Evolutionary conservation across 306 rosid species (phyloP).

Genomic region (Rubus idaeus): DNA sequence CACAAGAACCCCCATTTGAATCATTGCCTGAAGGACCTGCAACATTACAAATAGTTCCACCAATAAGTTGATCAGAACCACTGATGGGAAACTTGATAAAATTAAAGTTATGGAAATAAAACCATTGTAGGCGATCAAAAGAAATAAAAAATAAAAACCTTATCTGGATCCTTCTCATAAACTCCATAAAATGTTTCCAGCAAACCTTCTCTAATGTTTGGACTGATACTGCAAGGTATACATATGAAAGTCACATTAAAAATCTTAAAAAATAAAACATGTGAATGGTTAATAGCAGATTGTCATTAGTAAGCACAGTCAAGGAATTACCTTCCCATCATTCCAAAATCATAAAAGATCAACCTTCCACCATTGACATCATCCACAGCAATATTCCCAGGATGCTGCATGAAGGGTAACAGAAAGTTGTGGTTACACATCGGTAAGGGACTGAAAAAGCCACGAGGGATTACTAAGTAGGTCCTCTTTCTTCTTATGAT

Average conservation of each 20-base stretch:
- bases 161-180: slow-evolving; percentile 95
- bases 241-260: slow-evolving; percentile 18
- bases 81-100: slow-evolving; percentile 14
- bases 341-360: slow-evolving; percentile 99
- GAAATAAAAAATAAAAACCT: slow-evolving; percentile 45
- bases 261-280: slow-evolving; percentile 18
- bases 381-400: slow-evolving; percentile 98
- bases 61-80: slow-evolving; percentile 25
- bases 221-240: slow-evolving; percentile 72
- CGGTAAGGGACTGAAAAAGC: neutral
- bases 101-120: neutral
- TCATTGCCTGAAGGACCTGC: slow-evolving; percentile 96
- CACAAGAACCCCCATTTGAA: slow-evolving; percentile 99
- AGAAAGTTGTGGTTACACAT: neutral
- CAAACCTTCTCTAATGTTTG: slow-evolving; percentile 92
- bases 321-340: slow-evolving; percentile 92
- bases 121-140: neutral
- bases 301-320: slow-evolving; percentile 21
- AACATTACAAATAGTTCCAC: slow-evolving; percentile 28
- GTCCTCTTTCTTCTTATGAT: neutral
- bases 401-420: slow-evolving; percentile 65
- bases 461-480: slow-evolving; percentile 1
- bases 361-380: slow-evolving; percentile 99
- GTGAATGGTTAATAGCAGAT: slow-evolving; percentile 14
- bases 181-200: slow-evolving; percentile 92